Evolutionary conservation across 495 filamentous ascomycete species (phyloP), one percentile per base, ranked within the genome.

Genomic region (Eremomyces bilateralis): DNA sequence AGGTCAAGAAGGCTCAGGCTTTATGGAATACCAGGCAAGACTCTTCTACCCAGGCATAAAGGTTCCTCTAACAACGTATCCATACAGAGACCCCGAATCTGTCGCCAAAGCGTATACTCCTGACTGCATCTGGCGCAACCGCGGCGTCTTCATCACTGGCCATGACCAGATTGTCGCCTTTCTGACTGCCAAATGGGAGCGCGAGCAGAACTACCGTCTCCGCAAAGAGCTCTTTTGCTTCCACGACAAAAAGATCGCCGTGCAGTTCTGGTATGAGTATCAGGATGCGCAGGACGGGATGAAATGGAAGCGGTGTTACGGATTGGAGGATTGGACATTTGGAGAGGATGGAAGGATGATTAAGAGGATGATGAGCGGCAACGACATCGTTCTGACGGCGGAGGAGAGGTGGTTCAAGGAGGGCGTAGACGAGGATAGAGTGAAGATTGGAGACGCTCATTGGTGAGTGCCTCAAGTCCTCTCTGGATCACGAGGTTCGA

Each of bases 201-300:
- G 60, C 13, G 82, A 91, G 53, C 53, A 66, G 19, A 71, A 60
- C 20, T 91, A 91, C 45, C 60, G 67, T 1, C 65, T 92, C 25
- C 69, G 82, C 35, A 92, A 92, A 53, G 83, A 94, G 48, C 62
- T 94, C 4, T 92, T 92, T 56, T 64, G 79, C 8, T 77, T 77
- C 43, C 60, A 58, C 0, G 69, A 66, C 33, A 64, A 80, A 48
- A 66, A 64, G 55, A 90, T 85, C 44, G 80, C 78, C 1, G 80
- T 88, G 27, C 77, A 90, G 53, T 91, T 91, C 52, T 91, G 81
- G 81, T 91, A 91, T 41, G 82, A 92, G 52, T 91, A 69, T 54
- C 65, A 71, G 35, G 80, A 91, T 46, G 54, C 51, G 4, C 40
- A 63, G 1, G 75, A 80, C 39, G 53, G 46, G 4, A 59, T 67